Percentiles rank a stretch among this genome's conserved stretches.
phyloP scores from a whole-genome alignment of 2,329 filamentous ascomycete species.

The Fusarium pseudoanthophilum region DNA sequence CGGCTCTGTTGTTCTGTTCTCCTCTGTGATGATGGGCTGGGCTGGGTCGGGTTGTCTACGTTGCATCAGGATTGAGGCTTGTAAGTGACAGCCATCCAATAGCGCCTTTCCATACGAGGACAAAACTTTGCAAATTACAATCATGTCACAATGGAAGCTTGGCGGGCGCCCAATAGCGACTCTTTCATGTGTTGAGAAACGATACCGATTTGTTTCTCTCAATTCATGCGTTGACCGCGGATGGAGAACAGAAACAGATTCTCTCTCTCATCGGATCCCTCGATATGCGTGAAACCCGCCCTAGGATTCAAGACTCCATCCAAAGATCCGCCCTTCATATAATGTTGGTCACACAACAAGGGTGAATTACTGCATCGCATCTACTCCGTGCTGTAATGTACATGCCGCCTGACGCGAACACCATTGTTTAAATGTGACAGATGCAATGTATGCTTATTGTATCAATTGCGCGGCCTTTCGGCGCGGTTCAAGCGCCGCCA shows the following conservation, averaged over 20 bases:
- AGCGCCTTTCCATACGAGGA: conserved; percentile 9
- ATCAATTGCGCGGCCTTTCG: conserved; percentile 16
- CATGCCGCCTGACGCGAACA: conserved; percentile 25
- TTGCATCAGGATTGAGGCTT: conserved; percentile 27
- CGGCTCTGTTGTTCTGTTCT: conserved; percentile 17
- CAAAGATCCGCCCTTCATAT: conserved; percentile 17
- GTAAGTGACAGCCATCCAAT: conserved; percentile 35
- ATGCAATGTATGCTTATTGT: not conserved
- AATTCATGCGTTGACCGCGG: not conserved
- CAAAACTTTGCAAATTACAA: conserved; percentile 15
- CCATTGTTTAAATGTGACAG: not conserved
- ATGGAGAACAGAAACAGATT: not conserved
- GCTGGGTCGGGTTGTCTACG: not conserved
- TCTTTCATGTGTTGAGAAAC: conserved; percentile 1
- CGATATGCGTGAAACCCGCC: conserved; percentile 22
- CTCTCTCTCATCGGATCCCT: not conserved
- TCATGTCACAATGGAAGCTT: not conserved
- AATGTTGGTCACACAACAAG: not conserved
- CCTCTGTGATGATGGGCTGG: not conserved
- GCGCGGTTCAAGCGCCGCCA: not conserved
- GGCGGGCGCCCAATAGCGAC: conserved; percentile 15
- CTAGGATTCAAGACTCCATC: conserved; percentile 17
- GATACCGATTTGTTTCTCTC: not conserved
- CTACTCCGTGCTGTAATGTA: not conserved
- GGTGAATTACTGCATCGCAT: not conserved